Evolutionary conservation across 805 yeast species (phyloP).

Genomic region (Ogataea henricii): DNA sequence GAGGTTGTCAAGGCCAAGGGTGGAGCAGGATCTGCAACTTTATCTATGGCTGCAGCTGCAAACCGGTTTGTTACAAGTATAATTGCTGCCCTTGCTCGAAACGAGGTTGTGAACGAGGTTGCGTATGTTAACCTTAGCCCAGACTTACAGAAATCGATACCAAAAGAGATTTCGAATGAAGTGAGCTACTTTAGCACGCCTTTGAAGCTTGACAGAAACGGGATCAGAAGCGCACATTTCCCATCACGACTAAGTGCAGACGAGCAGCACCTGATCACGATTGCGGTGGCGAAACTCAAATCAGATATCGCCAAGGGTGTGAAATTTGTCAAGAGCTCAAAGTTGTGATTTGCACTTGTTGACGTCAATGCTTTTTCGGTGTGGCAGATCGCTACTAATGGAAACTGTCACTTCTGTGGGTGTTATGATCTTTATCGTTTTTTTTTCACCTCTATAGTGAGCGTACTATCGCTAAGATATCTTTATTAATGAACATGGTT

Average conservation of each 20-base stretch:
- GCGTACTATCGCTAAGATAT: too few relatives aligned
- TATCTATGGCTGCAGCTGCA: conserved; percentile 95
- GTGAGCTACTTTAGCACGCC: conserved; percentile 63
- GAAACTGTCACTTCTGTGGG: too few relatives aligned
- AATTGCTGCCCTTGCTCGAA: conserved; percentile 63
- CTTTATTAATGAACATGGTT: too few relatives aligned
- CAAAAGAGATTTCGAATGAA: conserved; percentile 41
- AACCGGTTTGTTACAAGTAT: conserved; percentile 67
- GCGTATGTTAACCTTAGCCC: conserved; percentile 51
- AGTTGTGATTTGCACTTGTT: background rate
- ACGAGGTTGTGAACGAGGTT: conserved; percentile 63
- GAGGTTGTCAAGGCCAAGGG: conserved; percentile 94
- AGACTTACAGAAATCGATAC: conserved; percentile 45
- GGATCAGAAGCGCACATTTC: conserved; percentile 49
- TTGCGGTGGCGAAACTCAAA: conserved; percentile 21
- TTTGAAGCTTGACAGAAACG: conserved; percentile 51
- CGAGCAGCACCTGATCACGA: conserved; percentile 19
- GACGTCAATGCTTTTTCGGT: too few relatives aligned
- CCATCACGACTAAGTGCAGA: conserved; percentile 16
- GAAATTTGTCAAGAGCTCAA: conserved; percentile 26
- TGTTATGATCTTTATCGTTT: background rate
- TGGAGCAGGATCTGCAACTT: conserved; percentile 93
- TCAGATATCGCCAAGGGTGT: conserved; percentile 26
- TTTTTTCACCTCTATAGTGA: too few relatives aligned
- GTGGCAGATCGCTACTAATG: too few relatives aligned